phyloP scores from a whole-genome alignment of 768 basidiomycete species.

The Daedaleopsis sinensis region DNA sequence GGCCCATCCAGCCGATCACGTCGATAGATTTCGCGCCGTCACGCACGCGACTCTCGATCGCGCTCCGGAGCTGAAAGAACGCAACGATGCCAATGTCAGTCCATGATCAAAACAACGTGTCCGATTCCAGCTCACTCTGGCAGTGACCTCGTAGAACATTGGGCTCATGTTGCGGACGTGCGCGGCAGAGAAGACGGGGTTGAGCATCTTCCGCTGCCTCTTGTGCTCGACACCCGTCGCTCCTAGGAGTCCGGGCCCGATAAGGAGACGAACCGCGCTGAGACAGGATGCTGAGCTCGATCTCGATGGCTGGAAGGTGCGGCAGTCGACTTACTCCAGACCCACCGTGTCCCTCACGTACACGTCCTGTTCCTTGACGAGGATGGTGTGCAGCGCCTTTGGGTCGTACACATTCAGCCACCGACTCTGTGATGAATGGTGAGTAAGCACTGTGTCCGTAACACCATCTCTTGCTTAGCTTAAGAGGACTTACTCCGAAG shows the following conservation, averaged over 20 bases:
- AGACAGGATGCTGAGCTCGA: no score
- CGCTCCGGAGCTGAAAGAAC: conserved; percentile 10
- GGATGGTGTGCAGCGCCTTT: conserved; percentile 19
- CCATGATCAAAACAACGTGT: no score
- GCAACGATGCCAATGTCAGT: not conserved
- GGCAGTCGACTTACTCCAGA: not conserved
- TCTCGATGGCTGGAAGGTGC: not conserved
- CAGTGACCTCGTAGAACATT: conserved; percentile 23
- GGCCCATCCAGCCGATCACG: conserved; percentile 29
- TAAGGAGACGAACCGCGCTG: not conserved
- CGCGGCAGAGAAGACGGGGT: conserved; percentile 26
- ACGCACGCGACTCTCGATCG: conserved; percentile 9
- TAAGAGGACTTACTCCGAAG: conserved; percentile 8
- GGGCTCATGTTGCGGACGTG: conserved; percentile 27
- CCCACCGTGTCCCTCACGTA: conserved; percentile 8
- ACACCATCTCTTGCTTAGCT: no score
- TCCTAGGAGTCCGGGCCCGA: conserved; percentile 24
- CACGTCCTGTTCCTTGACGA: conserved; percentile 23
- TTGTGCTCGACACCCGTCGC: conserved; percentile 19
- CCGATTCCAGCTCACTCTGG: conserved; percentile 3
- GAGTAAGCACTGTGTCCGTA: not conserved
- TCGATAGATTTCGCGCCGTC: conserved; percentile 20
- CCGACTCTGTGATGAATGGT: not conserved
- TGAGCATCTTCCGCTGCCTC: conserved; percentile 27
- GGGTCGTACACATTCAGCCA: conserved; percentile 21